Evolutionary conservation across 2,329 filamentous ascomycete species (phyloP).

Genomic region (Clarireedia homoeocarpa): DNA sequence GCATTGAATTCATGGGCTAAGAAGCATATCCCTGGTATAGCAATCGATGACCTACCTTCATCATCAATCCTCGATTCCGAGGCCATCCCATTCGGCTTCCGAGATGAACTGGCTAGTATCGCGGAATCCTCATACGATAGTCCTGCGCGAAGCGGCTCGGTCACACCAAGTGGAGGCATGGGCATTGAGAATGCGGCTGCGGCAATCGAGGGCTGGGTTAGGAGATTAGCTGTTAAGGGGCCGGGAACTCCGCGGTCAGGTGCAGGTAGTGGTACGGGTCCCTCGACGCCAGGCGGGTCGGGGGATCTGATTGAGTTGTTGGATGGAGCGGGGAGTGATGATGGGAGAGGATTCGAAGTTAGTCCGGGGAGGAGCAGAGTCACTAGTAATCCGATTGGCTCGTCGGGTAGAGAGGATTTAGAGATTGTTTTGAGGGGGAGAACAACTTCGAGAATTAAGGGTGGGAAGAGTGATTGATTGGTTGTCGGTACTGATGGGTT

Average conservation of each 20-base stretch:
- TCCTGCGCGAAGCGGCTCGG: slow-evolving; percentile 21
- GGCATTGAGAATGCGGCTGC: slow-evolving; percentile 76
- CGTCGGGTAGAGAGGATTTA: slow-evolving; percentile 8
- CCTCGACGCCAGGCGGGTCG: slow-evolving; percentile 36
- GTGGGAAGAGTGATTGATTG: slow-evolving; percentile 19
- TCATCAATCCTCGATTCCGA: slow-evolving; percentile 58
- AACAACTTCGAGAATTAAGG: slow-evolving; percentile 15
- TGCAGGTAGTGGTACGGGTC: background rate
- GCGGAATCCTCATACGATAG: slow-evolving; percentile 32
- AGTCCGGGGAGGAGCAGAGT: slow-evolving; percentile 9
- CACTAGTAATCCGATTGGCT: too few species aligned
- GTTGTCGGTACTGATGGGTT: too few species aligned
- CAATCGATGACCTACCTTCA: slow-evolving; percentile 58
- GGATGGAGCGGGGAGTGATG: slow-evolving; percentile 51
- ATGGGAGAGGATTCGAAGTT: slow-evolving; percentile 34
- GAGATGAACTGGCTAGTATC: slow-evolving; percentile 32
- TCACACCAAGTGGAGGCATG: slow-evolving; percentile 38
- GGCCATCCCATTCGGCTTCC: slow-evolving; percentile 47
- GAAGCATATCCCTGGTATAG: slow-evolving; percentile 73
- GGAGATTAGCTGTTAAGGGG: slow-evolving; percentile 66
- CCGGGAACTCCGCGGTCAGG: slow-evolving; percentile 39
- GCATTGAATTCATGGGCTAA: slow-evolving; percentile 77
- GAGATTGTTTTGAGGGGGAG: slow-evolving; percentile 12
- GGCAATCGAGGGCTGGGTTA: slow-evolving; percentile 83
- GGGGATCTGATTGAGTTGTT: slow-evolving; percentile 66